Evolutionary conservation across 1,284 basidiomycete species (phyloP), one percentile per base, ranked within the genome.

Genomic region (Dichomitus squalens): DNA sequence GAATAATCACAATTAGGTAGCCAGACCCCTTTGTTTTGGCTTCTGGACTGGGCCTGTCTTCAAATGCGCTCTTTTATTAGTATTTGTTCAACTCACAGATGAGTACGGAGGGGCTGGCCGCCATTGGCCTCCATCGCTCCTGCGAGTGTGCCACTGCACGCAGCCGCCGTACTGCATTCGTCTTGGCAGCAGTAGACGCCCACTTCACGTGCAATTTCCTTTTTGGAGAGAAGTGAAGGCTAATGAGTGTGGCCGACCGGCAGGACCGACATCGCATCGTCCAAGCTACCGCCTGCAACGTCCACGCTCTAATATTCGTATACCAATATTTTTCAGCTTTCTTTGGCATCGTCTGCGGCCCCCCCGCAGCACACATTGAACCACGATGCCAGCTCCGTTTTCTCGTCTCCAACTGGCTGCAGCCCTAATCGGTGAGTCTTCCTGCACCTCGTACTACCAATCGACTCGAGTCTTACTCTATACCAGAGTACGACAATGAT

Each of bases 401-500:
- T 92, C 90, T 61, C 86, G 90, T 58, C 74, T 92, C 64, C 90
- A 92, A 71, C 76, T 92, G 49, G 90, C 90, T 21, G 90, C 90
- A 43, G 90, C 90, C 20, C 73, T 92, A 52, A 77, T 92, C 47
- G 90, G 90, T 92, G 73, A 68, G 78, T 46, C 48, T 21, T 21
- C 33, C 27, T 47, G 38, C 31, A 34, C 21, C 18, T 9, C 31
- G n/a, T n/a, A 11, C 9, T 21, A 12, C 12, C 27, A 33, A 49
- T 53, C 23, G 29, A 40, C 12, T 35, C 39, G 44, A 11, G 51
- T 46, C 51, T 33, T 14, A 29, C 29, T n/a, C n/a, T 16, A 47
- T 46, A 35, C 23, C 62, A 92, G 90, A 93, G 71, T 93, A 93
- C 67, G 90, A 93, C 78, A 93, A 93, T 63, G 90, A 93, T 69